A percentile compares a stretch with the other conserved stretches of the same genome.
These are phyloP conservation scores for Pulveroboletus sp. DNA, from an alignment of 768 basidiomycete genomes.

Conservation along the genomic window DNA sequence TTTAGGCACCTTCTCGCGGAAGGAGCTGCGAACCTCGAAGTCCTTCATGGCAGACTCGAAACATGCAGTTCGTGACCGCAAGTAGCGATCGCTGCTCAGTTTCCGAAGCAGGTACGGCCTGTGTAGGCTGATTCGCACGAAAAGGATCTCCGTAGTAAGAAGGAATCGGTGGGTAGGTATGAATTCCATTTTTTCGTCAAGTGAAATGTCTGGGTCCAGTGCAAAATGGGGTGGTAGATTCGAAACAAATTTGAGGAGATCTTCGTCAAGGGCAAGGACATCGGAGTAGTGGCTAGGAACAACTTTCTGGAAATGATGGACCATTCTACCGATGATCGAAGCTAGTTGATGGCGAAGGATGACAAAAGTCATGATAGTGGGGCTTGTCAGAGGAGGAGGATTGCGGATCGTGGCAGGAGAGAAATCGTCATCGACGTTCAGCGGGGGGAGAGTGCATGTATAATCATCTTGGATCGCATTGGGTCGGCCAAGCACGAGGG, in stretches of 20 bases:
- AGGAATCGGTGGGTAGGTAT: conserved; percentile 85
- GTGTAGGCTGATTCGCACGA: conserved; percentile 79
- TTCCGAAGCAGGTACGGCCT: conserved; percentile 81
- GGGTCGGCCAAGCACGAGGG: conserved; percentile 86
- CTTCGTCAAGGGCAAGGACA: conserved; percentile 77
- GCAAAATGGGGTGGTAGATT: conserved; percentile 77
- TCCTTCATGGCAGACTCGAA: conserved; percentile 90
- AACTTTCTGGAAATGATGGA: conserved; percentile 90
- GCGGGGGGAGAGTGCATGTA: conserved; percentile 74
- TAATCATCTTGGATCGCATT: conserved; percentile 87
- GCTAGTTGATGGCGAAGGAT: conserved; percentile 83
- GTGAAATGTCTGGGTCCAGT: conserved; percentile 68
- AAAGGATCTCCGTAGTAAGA: conserved; percentile 84
- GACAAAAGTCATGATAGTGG: conserved; percentile 84
- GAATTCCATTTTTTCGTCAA: conserved; percentile 62
- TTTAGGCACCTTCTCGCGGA: conserved; percentile 55
- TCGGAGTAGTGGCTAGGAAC: conserved; percentile 78
- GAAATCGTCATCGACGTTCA: conserved; percentile 66
- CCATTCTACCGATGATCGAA: conserved; percentile 82
- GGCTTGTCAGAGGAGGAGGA: conserved; percentile 57
- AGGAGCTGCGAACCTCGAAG: conserved; percentile 71
- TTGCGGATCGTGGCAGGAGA: conserved; percentile 42
- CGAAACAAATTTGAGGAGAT: conserved; percentile 71
- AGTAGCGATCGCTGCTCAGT: conserved; percentile 74
- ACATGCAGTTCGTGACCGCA: conserved; percentile 78